Conservation (phyloP, 2,329 filamentous ascomycete genomes). For the Sarocladium kiliense region DNA sequence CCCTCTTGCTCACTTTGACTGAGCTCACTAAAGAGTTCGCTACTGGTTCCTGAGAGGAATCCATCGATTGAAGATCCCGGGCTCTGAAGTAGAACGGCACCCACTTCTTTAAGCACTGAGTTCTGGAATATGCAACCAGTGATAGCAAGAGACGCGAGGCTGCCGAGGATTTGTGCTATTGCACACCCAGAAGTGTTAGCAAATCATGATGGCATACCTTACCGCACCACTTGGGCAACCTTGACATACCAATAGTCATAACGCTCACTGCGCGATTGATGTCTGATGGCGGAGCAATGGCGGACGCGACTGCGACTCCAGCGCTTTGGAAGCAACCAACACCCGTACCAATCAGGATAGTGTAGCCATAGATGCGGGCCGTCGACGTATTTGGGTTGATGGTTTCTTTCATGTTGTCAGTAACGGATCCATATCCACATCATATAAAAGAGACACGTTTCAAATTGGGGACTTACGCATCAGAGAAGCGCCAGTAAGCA, state of each 20-base stretch:
- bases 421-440: too few species aligned
- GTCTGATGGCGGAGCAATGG: constrained; percentile 14
- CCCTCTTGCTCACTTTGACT: neutral
- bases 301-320: neutral
- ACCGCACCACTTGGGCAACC: too few species aligned
- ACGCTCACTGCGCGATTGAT: constrained; percentile 27
- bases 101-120: constrained; percentile 4
- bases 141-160: constrained; percentile 26
- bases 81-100: constrained; percentile 8
- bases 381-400: constrained; percentile 10
- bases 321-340: constrained; percentile 19
- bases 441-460: too few species aligned
- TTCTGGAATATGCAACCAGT: constrained; percentile 30
- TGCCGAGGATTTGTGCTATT: constrained; percentile 22
- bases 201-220: too few species aligned
- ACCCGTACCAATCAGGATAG: constrained; percentile 34
- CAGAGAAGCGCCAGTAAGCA: constrained; percentile 17
- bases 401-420: constrained; percentile 10
- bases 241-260: constrained; percentile 26
- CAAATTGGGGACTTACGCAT: constrained; percentile 20
- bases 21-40: constrained; percentile 8
- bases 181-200: too few species aligned
- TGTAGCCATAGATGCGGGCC: constrained; percentile 26
- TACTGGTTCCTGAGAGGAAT: constrained; percentile 6
- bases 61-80: neutral